A percentile compares a stretch with the other conserved stretches of the same genome.
Conservation (phyloP, 208 protist species). For the Naegleria gruberi region DNA sequence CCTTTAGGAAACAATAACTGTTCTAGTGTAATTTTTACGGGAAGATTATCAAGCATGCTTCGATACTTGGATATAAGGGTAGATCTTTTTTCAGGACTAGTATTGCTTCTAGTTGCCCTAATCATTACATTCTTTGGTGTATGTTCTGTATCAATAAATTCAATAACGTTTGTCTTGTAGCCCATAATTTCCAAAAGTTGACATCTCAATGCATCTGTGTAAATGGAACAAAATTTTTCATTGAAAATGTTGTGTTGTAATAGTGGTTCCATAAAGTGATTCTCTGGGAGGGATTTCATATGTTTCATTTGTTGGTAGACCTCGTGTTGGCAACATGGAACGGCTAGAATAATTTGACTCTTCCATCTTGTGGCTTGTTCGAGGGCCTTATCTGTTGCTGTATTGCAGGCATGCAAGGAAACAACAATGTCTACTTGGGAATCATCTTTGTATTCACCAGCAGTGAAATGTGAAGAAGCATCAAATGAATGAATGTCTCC, state of each 20-base stretch:
- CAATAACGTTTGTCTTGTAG: not conserved
- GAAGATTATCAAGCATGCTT: too few species aligned
- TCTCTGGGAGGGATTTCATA: not conserved
- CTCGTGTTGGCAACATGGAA: constrained; percentile 13
- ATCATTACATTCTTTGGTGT: constrained; percentile 2
- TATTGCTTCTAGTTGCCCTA: too few species aligned
- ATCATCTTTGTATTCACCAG: not conserved
- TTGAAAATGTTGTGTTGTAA: not conserved
- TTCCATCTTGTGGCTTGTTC: not conserved
- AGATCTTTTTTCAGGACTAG: too few species aligned
- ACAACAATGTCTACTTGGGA: not conserved
- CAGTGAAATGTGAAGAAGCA: not conserved
- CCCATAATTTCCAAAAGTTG: not conserved
- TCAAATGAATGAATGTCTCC: not conserved
- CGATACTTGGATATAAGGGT: too few species aligned
- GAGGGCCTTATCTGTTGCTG: not conserved
- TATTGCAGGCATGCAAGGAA: constrained; percentile 4
- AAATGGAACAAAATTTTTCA: not conserved
- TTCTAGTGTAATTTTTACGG: too few species aligned
- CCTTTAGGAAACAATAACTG: too few species aligned
- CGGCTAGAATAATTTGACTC: not conserved
- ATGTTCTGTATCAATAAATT: not conserved
- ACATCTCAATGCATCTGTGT: not conserved
- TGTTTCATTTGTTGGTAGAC: not conserved
- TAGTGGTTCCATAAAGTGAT: not conserved